Percentiles rank a stretch among this genome's conserved stretches.
phyloP scores from a whole-genome alignment of 768 basidiomycete species.

The Collybiopsis confluens region DNA sequence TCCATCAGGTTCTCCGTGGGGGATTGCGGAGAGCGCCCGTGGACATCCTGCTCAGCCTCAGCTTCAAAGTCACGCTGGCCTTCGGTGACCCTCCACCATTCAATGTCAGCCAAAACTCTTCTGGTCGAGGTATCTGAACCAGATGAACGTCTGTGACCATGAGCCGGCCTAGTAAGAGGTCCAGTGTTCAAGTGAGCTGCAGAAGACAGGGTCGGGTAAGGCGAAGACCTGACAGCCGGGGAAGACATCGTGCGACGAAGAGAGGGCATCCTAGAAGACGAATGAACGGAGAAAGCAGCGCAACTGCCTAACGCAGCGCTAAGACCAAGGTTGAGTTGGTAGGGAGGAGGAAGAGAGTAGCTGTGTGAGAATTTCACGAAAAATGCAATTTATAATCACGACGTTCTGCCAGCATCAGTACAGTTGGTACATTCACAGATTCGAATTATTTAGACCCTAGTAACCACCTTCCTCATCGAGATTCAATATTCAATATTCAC shows the following conservation, averaged over 20 bases:
- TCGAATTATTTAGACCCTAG: too few relatives aligned
- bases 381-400: conserved; percentile 6
- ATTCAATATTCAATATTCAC: too few relatives aligned
- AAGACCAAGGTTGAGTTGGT: neutral
- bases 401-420: neutral
- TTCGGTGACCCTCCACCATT: conserved; percentile 81
- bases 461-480: too few relatives aligned
- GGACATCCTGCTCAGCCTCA: conserved; percentile 39
- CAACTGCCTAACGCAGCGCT: conserved; percentile 9
- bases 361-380: neutral
- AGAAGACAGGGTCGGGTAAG: conserved; percentile 50
- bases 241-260: conserved; percentile 76
- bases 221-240: conserved; percentile 63
- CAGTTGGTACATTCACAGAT: too few relatives aligned
- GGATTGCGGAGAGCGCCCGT: conserved; percentile 27
- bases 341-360: neutral
- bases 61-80: conserved; percentile 53
- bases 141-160: conserved; percentile 58
- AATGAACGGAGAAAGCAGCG: neutral
- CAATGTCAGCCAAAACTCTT: conserved; percentile 80
- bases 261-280: conserved; percentile 46
- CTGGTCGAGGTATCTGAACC: conserved; percentile 62
- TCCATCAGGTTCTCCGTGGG: conserved; percentile 17
- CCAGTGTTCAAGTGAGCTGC: conserved; percentile 18
- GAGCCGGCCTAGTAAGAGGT: conserved; percentile 25